A percentile compares a stretch with the other conserved stretches of the same genome.
Conservation (phyloP, 805 yeast species). For the Yamadazyma tumulicola region DNA sequence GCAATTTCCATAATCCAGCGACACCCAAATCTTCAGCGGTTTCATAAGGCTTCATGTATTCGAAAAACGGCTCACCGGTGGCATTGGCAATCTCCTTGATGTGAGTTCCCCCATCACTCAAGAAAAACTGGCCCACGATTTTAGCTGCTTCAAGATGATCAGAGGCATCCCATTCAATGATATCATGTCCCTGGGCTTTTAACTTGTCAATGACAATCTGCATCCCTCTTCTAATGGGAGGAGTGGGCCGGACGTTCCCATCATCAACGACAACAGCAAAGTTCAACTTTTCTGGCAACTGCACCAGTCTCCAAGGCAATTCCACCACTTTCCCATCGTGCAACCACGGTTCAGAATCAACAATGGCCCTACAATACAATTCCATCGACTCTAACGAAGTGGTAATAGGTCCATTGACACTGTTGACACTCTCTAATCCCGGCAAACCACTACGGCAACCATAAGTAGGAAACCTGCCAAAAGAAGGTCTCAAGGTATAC, state of each 20-base stretch:
- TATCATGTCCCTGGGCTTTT: conserved; percentile 53
- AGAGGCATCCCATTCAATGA: conserved; percentile 55
- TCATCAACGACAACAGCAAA: conserved; percentile 65
- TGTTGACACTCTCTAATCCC: conserved; percentile 63
- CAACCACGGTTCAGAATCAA: conserved; percentile 60
- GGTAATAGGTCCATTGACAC: conserved; percentile 48
- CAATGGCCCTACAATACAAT: conserved; percentile 11
- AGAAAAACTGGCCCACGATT: conserved; percentile 53
- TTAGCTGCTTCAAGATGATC: conserved; percentile 56
- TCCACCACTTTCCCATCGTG: conserved; percentile 47
- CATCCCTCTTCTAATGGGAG: conserved; percentile 61
- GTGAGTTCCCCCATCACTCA: conserved; percentile 64
- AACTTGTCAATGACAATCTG: conserved; percentile 51
- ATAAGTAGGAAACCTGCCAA: conserved; percentile 28
- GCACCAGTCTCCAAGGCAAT: conserved; percentile 50
- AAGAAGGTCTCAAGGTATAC: conserved; percentile 38
- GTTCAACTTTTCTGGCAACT: conserved; percentile 32
- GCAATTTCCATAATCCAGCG: conserved; percentile 35
- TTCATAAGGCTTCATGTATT: conserved; percentile 54
- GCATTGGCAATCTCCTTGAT: conserved; percentile 48
- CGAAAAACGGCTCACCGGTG: conserved; percentile 71
- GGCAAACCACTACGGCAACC: conserved; percentile 54
- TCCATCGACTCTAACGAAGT: conserved; percentile 10
- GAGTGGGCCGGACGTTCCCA: conserved; percentile 60
- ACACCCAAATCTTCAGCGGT: conserved; percentile 49